These are phyloP conservation scores for Coriaria nepalensis DNA, from an alignment of 306 rosid species.

Conservation along the genomic window DNA sequence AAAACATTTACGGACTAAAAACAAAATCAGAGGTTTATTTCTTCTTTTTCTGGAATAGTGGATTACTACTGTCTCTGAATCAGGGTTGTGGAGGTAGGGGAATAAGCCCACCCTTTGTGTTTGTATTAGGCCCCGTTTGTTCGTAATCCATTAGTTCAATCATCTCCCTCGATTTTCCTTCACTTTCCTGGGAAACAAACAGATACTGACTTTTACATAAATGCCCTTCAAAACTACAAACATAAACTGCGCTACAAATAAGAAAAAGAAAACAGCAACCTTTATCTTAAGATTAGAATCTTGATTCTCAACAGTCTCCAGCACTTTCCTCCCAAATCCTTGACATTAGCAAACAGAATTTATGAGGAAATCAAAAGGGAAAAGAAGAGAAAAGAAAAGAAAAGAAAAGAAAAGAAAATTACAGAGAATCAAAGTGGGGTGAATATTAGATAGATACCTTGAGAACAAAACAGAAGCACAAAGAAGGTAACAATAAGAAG, in stretches of 20 bases:
- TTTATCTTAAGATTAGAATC: conserved; percentile 3
- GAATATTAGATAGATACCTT: conserved; percentile 25
- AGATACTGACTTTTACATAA: not conserved
- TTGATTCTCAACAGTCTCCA: conserved; percentile 18
- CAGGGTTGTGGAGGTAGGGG: conserved; percentile 28
- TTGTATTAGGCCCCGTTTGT: conserved; percentile 59
- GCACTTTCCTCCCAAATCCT: conserved; percentile 38
- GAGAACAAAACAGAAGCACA: conserved; percentile 33
- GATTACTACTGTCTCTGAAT: not conserved
- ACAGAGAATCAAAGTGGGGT: not conserved
- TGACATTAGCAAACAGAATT: not conserved
- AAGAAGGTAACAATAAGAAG: conserved; percentile 33
- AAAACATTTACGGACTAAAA: not conserved
- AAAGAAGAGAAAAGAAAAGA: not conserved
- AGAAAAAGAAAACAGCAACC: not conserved
- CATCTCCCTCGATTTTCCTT: conserved; percentile 10
- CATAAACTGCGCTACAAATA: not conserved
- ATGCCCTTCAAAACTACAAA: not conserved
- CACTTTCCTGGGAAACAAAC: conserved; percentile 23
- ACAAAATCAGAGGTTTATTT: not conserved
- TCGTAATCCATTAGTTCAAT: conserved; percentile 42
- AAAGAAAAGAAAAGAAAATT: no score
- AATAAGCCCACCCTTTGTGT: conserved; percentile 40
- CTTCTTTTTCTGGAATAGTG: no score
- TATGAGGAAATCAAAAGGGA: conserved; percentile 3